Base-by-base conservation (phyloP, 495 filamentous ascomycete species). In the Talaromyces thailandensis region DNA sequence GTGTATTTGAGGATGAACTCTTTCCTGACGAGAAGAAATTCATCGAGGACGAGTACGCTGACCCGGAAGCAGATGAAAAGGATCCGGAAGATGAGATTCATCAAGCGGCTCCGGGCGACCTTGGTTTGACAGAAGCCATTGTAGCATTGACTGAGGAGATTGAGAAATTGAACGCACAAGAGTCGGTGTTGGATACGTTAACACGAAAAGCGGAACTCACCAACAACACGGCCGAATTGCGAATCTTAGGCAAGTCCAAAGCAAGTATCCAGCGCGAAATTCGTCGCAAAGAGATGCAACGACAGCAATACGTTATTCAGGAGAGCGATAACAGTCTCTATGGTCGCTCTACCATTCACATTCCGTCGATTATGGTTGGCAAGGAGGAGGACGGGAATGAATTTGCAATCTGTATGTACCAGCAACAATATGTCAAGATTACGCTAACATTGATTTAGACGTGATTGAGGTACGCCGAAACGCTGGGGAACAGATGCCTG, bases 301-400 rank as follows among this genome's bases (percentile, higher is more conserved):
- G 92, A 45, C 93, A 96, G 73, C 95, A 98, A 71, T 99, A 98
- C 67, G 91, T 95, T 64, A 86, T 97, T 43, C 95, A 99, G 71
- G 93, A 98, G 71, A 96, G 92, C 69, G 95, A 98, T 68, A 99
- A 98, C 73, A 96, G 92, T 71, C 78, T 99, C 45, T 97, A 94
- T 71, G 94, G 94, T 16, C 88, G 94, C 12, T 92, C 94, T 4
- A 88, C 84, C 5, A 84, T 98, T 63, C 87, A 82, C 60, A 97
- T 99, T 74, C 92, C 90, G 71, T 88, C 89, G 2, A 93, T 96
- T 63, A 91, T 94, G 71, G 90, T 96, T 51, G 94, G 91, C 18
- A 89, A 83, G 63, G 93, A 96, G 63, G 89, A 93, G 32, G 92
- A 96, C 63, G 94, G 93, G 21, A 90, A 90, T 66, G 94, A 98